Evolutionary conservation across 1,284 basidiomycete genomes (phyloP).

Genomic region (Rhizopogon parksii): DNA sequence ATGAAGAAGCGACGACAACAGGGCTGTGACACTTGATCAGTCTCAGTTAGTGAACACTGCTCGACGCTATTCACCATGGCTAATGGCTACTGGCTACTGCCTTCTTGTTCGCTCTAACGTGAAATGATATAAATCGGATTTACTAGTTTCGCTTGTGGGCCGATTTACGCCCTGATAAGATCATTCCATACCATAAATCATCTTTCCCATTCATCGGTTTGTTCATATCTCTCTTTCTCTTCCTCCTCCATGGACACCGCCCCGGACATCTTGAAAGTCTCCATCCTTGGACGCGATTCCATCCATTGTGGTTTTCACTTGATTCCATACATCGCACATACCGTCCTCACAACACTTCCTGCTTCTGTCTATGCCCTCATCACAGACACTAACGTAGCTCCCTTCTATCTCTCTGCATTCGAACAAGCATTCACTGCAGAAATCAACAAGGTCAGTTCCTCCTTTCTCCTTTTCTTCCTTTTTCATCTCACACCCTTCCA

Average conservation of each 20-base stretch:
- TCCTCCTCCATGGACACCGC: slow-evolving; percentile 2
- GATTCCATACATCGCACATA: slow-evolving; percentile 77
- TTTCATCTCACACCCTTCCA: slow-evolving; percentile 14
- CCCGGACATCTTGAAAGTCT: slow-evolving; percentile 56
- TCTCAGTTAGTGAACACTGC: not conserved
- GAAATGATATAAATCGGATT: not conserved
- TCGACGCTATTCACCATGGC: not conserved
- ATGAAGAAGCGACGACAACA: not conserved
- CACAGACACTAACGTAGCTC: slow-evolving; percentile 87
- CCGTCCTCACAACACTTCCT: slow-evolving; percentile 67
- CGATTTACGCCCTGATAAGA: not conserved
- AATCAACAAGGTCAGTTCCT: slow-evolving; percentile 23
- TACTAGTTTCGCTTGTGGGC: not conserved
- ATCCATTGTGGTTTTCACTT: slow-evolving; percentile 94
- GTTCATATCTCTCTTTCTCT: not conserved
- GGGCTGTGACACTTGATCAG: not conserved
- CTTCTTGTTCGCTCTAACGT: not conserved
- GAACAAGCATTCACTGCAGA: slow-evolving; percentile 58
- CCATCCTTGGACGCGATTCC: slow-evolving; percentile 80
- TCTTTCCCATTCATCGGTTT: not conserved
- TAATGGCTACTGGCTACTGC: not conserved
- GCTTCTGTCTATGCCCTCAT: slow-evolving; percentile 90
- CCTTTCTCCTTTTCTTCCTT: not conserved
- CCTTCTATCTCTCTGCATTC: slow-evolving; percentile 68
- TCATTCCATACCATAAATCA: not conserved